These are phyloP conservation scores for Entomortierella chlamydospora DNA, from an alignment of 192 early-diverging fungal genomes.

Conservation along the genomic window DNA sequence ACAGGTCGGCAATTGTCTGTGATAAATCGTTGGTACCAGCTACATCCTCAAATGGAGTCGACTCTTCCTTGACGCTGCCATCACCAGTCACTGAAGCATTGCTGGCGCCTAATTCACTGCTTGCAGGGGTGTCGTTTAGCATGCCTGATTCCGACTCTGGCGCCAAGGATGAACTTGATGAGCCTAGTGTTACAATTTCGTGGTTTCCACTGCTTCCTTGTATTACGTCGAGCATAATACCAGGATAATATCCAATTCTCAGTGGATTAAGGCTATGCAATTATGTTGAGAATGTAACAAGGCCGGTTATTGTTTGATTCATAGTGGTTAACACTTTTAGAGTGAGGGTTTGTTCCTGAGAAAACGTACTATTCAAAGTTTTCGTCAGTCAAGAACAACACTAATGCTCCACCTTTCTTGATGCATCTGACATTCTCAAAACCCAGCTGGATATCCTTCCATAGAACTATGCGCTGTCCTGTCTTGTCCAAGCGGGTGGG, in stretches of 20 bases:
- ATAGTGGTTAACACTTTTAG: too few species aligned
- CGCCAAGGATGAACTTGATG: background rate
- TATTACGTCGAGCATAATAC: background rate
- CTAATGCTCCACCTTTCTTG: too few species aligned
- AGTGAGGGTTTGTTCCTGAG: background rate
- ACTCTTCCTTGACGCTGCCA: too few species aligned
- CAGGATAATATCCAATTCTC: conserved; percentile 6
- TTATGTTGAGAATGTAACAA: too few species aligned
- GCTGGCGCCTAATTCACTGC: too few species aligned
- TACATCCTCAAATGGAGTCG: too few species aligned
- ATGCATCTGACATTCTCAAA: too few species aligned
- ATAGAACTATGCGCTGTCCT: background rate
- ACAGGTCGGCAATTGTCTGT: background rate
- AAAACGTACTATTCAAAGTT: conserved; percentile 8
- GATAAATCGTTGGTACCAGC: background rate
- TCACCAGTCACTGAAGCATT: too few species aligned
- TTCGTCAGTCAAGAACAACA: conserved; percentile 1
- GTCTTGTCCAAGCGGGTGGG: conserved; percentile 3
- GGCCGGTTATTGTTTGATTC: background rate
- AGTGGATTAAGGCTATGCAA: background rate
- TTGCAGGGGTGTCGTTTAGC: too few species aligned
- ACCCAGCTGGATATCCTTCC: background rate
- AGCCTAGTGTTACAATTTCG: background rate
- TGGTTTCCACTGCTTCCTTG: background rate
- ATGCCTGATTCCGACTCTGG: too few species aligned